These are phyloP conservation scores for Gonapodya sp. DNA, from an alignment of 192 early-diverging fungal species.

Conservation along the genomic window DNA sequence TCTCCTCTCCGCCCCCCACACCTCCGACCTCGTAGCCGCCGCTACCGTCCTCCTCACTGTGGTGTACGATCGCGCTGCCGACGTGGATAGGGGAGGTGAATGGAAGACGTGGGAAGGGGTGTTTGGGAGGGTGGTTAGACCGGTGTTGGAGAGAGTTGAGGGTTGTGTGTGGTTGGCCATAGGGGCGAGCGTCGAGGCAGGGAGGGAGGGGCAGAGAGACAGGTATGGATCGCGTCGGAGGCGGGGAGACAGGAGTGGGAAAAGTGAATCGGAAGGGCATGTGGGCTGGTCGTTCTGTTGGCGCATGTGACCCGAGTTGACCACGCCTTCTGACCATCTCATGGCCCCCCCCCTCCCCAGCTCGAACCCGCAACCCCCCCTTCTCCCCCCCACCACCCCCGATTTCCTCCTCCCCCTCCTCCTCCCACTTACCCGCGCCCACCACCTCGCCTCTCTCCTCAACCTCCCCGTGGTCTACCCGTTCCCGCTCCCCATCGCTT, in stretches of 20 bases:
- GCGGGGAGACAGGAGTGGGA: no score
- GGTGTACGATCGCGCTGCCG: neutral
- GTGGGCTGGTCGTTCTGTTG: neutral
- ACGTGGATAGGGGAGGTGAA: neutral
- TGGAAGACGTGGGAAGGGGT: neutral
- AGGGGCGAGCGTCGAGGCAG: no score
- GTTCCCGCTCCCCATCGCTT: neutral
- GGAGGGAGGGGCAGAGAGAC: no score
- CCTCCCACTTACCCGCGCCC: neutral
- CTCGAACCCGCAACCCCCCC: neutral
- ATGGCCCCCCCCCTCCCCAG: neutral
- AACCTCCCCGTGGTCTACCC: neutral
- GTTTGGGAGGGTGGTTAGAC: neutral
- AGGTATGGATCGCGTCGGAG: no score
- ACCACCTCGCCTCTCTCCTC: neutral
- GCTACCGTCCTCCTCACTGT: neutral
- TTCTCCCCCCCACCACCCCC: neutral
- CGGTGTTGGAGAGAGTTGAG: neutral
- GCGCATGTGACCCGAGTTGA: neutral
- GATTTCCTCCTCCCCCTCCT: neutral
- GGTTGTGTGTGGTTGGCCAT: neutral
- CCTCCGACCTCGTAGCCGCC: neutral
- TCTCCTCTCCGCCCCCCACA: neutral
- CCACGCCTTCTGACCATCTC: neutral
- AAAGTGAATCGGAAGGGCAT: neutral